Evolutionary conservation across 2,329 filamentous ascomycete species (phyloP), one percentile per base, ranked within the genome.

Genomic region (Aureobasidium sp.): DNA sequence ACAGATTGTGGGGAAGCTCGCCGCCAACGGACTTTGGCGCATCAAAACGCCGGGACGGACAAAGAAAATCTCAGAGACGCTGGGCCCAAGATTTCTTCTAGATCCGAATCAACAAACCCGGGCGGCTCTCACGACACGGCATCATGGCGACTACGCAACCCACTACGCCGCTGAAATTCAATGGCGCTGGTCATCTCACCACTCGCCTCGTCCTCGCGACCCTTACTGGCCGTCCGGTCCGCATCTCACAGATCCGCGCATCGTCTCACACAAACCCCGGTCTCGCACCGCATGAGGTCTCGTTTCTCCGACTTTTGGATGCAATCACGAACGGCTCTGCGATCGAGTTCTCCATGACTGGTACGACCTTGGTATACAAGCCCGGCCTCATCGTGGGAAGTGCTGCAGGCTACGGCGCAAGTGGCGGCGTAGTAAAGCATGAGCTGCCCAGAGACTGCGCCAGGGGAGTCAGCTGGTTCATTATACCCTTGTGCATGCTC

Each of bases 321-420:
- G 84, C 90, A 68, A 83, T 99, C 70, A 99, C 94, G 71, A 99
- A 99, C 80, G 94, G 94, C 77, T 90, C 89, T 63, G 87, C 89
- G 62, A 91, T 97, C 78, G 92, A 97, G 71, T 96, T 99, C 68
- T 96, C 91, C 12, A 94, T 96, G 78, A 97, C 91, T 1, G 94
- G 94, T 72, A 97, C 94, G 0, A 92, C 91, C 1, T 84, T 99
- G 62, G 87, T 92, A 41, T 99, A 95, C 77, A 88, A 90, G 67
- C 94, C 94, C 0, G 94, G 94, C 39, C 80, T 99, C 44, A 95
- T 99, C 70, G 94, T 91, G 0, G 94, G 94, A 65, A 88, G 87
- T 51, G 85, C 89, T 27, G 81, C 89, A 22, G 91, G 90, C 20
- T 82, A 87, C 55, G 90, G 90, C 69, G 87, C 89, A 41, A 80